Evolutionary conservation across 345 rosid genomes (phyloP).

Genomic region (Orychophragmus violaceus): DNA sequence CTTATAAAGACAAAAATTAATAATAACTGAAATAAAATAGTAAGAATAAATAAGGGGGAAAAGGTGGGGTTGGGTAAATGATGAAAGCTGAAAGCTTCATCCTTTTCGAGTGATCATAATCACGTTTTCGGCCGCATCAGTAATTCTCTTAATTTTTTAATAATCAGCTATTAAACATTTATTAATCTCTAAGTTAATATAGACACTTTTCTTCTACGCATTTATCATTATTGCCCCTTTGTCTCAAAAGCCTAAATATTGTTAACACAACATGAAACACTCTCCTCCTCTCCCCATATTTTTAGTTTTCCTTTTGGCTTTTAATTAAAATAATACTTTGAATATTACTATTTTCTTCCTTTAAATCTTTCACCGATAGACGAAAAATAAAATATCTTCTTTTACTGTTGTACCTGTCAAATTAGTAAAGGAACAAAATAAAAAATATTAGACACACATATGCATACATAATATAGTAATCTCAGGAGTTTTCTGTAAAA

Average conservation of each 20-base stretch:
- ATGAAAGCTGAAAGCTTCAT: conserved; percentile 20
- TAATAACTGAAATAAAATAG: background rate
- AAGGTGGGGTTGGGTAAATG: conserved; percentile 14
- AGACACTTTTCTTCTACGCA: conserved; percentile 38
- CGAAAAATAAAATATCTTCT: too few species aligned
- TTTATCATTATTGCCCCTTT: conserved; percentile 28
- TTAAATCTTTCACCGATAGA: background rate
- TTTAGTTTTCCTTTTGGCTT: conserved; percentile 28
- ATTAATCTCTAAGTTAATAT: conserved; percentile 3
- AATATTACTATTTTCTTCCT: background rate
- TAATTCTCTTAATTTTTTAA: background rate
- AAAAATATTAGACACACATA: background rate
- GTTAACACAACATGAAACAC: conserved; percentile 20
- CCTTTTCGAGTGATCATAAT: conserved; percentile 19
- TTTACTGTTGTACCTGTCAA: too few species aligned
- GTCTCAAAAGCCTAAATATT: conserved; percentile 48
- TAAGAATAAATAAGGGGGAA: background rate
- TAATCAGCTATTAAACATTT: background rate
- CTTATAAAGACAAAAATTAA: too few species aligned
- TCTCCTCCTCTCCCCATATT: conserved; percentile 16
- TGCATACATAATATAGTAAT: background rate
- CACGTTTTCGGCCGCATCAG: conserved; percentile 25
- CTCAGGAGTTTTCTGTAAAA: background rate
- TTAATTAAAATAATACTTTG: conserved; percentile 2
- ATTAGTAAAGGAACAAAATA: background rate